Base-by-base conservation (phyloP, 2,329 filamentous ascomycete genomes). In the Penicillium corylophilum region DNA sequence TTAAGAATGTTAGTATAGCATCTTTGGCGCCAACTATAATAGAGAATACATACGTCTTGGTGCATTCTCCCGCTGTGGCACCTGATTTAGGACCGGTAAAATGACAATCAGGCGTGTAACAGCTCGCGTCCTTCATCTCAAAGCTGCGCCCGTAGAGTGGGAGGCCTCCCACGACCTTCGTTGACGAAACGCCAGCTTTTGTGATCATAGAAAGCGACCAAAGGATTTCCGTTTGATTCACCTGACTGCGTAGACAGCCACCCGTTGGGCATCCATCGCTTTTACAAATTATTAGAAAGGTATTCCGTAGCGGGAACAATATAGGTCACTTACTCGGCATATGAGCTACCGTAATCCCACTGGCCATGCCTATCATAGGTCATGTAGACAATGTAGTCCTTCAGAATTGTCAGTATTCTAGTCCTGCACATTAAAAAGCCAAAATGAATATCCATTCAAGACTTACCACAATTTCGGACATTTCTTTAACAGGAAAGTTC, bases 401-500 rank as follows among this genome's bases (percentile, higher is more conserved):
- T 44, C 39, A 38, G 44, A 26, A 38, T n/a, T n/a, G n/a, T n/a
- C n/a, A n/a, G n/a, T n/a, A n/a, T n/a, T n/a, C n/a, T n/a, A n/a
- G n/a, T n/a, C n/a, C n/a, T n/a, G n/a, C n/a, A n/a, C n/a, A n/a
- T n/a, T n/a, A n/a, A n/a, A n/a, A n/a, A n/a, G n/a, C n/a, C n/a
- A n/a, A n/a, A n/a, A n/a, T n/a, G n/a, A n/a, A n/a, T n/a, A n/a
- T n/a, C n/a, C n/a, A n/a, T n/a, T n/a, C 39, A 23, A 44, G 1
- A 20, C 38, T 44, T 18, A 33, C 39, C 6, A 49, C 38, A 24
- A 20, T 29, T 2, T 20, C 26, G 5, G 39, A 40, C 3, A 72
- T 71, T 1, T 64, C 42, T 3, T 49, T 29, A 16, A 71, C 62
- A 0, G 67, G 70, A 33, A 68, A 71, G 2, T 10, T 22, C 28